Conservation (phyloP, 495 filamentous ascomycete genomes). For the Tirmania nivea region DNA sequence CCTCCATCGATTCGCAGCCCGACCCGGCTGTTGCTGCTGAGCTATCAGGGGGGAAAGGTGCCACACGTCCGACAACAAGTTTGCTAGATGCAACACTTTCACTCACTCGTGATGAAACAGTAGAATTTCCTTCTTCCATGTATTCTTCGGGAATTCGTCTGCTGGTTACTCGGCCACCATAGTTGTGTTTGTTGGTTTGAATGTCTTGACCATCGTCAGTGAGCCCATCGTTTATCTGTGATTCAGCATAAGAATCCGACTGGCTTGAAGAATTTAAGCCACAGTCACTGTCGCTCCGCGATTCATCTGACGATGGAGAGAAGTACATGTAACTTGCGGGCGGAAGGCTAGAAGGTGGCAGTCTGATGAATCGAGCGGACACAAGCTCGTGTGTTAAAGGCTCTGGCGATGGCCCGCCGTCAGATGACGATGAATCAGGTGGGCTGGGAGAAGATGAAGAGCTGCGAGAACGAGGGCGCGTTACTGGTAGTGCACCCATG, state of each 20-base stretch:
- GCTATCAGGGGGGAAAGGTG: not conserved
- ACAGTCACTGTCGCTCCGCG: constrained; percentile 15
- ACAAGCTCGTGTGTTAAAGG: constrained; percentile 6
- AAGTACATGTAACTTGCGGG: constrained; percentile 15
- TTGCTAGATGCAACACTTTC: not conserved
- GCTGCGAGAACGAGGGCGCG: not conserved
- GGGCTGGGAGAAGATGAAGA: not conserved
- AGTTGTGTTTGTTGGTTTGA: not conserved
- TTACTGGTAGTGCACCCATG: not conserved
- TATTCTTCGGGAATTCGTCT: too few species aligned
- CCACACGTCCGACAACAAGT: not conserved
- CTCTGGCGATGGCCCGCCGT: not conserved
- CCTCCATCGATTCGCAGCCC: not conserved
- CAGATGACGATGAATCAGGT: not conserved
- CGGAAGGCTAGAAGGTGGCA: constrained; percentile 14
- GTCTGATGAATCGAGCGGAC: constrained; percentile 9
- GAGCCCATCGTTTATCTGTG: not conserved
- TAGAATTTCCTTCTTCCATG: not conserved
- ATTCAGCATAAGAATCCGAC: not conserved
- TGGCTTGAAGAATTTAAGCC: not conserved
- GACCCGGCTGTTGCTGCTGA: not conserved
- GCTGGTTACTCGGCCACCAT: not conserved
- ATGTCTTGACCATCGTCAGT: not conserved
- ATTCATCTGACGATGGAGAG: constrained; percentile 16
- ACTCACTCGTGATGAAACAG: not conserved